Evolutionary conservation across 805 yeast species (phyloP).

Genomic region (Zygoascus flipseniorum): DNA sequence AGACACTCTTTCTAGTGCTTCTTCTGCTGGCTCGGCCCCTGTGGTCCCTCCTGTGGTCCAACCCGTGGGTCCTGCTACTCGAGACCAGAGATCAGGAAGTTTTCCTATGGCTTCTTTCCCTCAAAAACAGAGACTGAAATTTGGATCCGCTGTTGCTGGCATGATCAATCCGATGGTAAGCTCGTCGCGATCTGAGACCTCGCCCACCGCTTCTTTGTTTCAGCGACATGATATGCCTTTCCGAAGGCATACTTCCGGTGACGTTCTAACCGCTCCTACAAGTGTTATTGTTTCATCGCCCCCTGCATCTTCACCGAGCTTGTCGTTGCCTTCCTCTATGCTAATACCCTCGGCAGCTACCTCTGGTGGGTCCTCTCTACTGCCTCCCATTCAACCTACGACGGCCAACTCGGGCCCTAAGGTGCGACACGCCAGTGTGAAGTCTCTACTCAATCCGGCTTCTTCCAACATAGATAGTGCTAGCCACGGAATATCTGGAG

Average conservation of each 20-base stretch:
- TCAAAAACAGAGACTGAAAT: neutral
- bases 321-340: neutral
- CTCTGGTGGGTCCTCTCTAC: neutral
- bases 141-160: neutral
- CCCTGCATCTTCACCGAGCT: neutral
- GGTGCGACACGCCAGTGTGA: constrained; percentile 6
- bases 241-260: constrained; percentile 18
- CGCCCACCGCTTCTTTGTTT: neutral
- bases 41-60: constrained; percentile 4
- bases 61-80: constrained; percentile 9
- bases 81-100: constrained; percentile 23
- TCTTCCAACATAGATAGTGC: constrained; percentile 2
- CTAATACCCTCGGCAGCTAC: neutral
- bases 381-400: constrained; percentile 1
- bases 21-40: neutral
- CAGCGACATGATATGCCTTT: constrained; percentile 3
- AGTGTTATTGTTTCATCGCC: neutral
- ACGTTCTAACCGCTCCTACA: constrained; percentile 4
- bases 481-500: neutral
- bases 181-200: neutral
- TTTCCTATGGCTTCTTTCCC: constrained; percentile 14
- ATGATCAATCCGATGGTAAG: neutral
- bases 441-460: constrained; percentile 16
- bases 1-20: neutral
- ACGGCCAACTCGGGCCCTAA: constrained; percentile 1